Evolutionary conservation across 1,139 yeast genomes (phyloP).

Genomic region (Nakaseomyces delphensis): DNA sequence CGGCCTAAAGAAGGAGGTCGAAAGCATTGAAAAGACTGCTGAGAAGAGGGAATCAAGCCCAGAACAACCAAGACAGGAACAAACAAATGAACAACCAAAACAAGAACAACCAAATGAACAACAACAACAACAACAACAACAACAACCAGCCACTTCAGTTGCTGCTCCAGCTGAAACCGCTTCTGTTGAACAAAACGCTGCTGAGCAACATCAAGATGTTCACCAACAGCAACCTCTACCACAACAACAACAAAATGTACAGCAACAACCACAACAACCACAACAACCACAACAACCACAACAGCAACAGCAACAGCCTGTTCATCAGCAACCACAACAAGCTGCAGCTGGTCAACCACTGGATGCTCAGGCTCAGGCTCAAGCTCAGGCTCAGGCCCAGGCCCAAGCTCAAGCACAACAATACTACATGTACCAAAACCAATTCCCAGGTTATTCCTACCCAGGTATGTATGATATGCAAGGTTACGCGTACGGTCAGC

Average conservation of each 20-base stretch:
- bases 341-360: constrained; percentile 17
- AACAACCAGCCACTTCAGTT: constrained; percentile 9
- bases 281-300: constrained; percentile 6
- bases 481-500: constrained; percentile 25
- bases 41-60: constrained; percentile 7
- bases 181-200: constrained; percentile 6
- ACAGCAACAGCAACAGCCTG: constrained; percentile 5
- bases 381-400: constrained; percentile 14
- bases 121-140: constrained; percentile 6
- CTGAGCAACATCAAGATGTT: constrained; percentile 7
- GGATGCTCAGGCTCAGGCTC: constrained; percentile 19
- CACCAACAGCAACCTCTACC: constrained; percentile 10
- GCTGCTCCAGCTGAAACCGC: constrained; percentile 8
- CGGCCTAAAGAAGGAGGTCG: constrained; percentile 9
- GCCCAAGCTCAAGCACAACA: constrained; percentile 27
- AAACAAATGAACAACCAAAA: background rate
- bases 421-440: constrained; percentile 31
- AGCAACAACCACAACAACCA: constrained; percentile 9
- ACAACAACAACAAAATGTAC: constrained; percentile 10
- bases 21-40: constrained; percentile 5
- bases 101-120: constrained; percentile 6
- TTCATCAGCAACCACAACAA: constrained; percentile 14
- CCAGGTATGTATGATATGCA: constrained; percentile 32
- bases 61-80: background rate
- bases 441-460: constrained; percentile 33